Conservation (phyloP, 768 basidiomycete genomes). For the Pilatotrama ljubarskyi region DNA sequence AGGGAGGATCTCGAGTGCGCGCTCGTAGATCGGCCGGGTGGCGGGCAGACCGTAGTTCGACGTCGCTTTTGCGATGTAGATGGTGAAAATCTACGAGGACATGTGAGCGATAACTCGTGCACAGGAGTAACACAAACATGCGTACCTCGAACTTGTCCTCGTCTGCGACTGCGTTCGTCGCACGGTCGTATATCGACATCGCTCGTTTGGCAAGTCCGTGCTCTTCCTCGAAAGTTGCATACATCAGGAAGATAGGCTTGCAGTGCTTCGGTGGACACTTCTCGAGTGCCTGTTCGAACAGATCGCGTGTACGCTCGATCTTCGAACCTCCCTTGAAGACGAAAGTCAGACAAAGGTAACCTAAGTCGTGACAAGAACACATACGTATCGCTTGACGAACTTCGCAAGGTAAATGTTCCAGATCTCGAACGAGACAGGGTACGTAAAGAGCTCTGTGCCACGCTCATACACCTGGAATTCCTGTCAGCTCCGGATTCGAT, state of each 20-base stretch:
- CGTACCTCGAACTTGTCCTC: slow-evolving; percentile 93
- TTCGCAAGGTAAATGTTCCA: slow-evolving; percentile 99
- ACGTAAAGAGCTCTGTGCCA: slow-evolving; percentile 96
- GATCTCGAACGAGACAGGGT: slow-evolving; percentile 96
- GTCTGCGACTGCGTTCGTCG: slow-evolving; percentile 80
- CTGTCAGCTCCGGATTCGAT: background rate
- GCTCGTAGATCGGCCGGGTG: slow-evolving; percentile 94
- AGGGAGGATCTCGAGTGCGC: slow-evolving; percentile 89
- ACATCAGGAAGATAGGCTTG: slow-evolving; percentile 95
- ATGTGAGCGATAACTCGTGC: background rate
- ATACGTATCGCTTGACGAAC: slow-evolving; percentile 93
- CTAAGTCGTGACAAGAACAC: slow-evolving; percentile 31
- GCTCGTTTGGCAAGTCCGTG: slow-evolving; percentile 92
- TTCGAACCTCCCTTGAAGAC: slow-evolving; percentile 79
- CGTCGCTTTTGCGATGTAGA: slow-evolving; percentile 97
- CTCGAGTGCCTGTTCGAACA: slow-evolving; percentile 97
- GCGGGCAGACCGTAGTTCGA: slow-evolving; percentile 95
- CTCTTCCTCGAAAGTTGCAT: slow-evolving; percentile 94
- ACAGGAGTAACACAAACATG: background rate
- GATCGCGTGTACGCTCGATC: slow-evolving; percentile 92
- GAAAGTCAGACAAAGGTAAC: background rate
- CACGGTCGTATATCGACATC: slow-evolving; percentile 95
- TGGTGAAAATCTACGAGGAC: slow-evolving; percentile 78
- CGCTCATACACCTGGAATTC: slow-evolving; percentile 82
- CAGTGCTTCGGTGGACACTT: slow-evolving; percentile 95